phyloP scores from a whole-genome alignment of 768 basidiomycete genomes.

The Agaricus subrufescens region DNA sequence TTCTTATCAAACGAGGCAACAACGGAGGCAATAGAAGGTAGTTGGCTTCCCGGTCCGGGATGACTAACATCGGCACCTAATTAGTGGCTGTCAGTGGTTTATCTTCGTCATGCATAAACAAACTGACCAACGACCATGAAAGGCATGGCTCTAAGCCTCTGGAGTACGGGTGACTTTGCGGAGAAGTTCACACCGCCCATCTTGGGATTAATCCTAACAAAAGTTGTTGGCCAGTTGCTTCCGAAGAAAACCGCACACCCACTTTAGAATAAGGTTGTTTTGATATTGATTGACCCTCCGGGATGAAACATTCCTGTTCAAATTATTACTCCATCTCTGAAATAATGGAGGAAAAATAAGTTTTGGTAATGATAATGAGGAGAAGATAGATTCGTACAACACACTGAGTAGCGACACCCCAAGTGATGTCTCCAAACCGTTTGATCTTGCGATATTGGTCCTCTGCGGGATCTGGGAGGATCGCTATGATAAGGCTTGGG shows the following conservation, averaged over 20 bases:
- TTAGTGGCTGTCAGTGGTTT: background rate
- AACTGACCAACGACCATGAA: conserved; percentile 38
- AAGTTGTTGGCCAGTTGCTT: background rate
- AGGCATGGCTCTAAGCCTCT: conserved; percentile 16
- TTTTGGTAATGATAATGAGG: background rate
- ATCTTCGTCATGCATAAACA: background rate
- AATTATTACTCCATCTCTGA: conserved; percentile 7
- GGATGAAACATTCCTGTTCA: conserved; percentile 2
- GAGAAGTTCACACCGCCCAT: conserved; percentile 46
- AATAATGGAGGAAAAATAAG: background rate
- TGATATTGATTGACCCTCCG: conserved; percentile 42
- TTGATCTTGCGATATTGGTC: conserved; percentile 25
- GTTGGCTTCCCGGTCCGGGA: conserved; percentile 46
- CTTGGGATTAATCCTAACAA: conserved; percentile 45
- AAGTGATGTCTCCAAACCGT: conserved; percentile 34
- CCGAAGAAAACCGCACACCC: conserved; percentile 6
- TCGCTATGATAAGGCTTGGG: conserved; percentile 20
- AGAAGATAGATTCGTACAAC: conserved; percentile 33
- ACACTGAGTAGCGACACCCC: conserved; percentile 61
- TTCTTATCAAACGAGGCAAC: conserved; percentile 50
- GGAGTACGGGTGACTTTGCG: conserved; percentile 18
- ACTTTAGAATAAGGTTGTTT: conserved; percentile 57
- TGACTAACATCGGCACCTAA: conserved; percentile 62
- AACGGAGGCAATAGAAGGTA: conserved; percentile 54
- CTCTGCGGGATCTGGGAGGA: conserved; percentile 26